Evolutionary conservation across 2,329 filamentous ascomycete genomes (phyloP).

Genomic region (Truncatella angustata): DNA sequence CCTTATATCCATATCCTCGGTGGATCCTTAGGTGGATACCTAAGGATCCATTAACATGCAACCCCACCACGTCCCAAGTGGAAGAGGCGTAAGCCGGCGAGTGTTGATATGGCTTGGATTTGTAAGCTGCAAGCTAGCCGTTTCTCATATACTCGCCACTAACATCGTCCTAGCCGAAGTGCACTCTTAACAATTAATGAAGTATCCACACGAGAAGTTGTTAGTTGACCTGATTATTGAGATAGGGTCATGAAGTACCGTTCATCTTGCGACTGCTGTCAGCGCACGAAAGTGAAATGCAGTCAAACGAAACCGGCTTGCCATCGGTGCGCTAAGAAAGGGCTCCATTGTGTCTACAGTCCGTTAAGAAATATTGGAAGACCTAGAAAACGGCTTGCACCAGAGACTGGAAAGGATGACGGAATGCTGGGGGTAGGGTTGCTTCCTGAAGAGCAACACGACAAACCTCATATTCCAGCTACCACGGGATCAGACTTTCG

Average conservation of each 20-base stretch:
- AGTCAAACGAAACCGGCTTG: neutral
- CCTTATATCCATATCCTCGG: too few species aligned
- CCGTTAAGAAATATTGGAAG: neutral
- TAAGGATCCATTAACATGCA: too few species aligned
- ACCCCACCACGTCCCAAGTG: too few species aligned
- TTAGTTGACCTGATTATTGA: too few species aligned
- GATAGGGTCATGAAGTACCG: neutral
- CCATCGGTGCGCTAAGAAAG: neutral
- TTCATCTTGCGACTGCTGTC: neutral
- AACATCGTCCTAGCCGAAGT: too few species aligned
- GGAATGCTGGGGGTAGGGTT: neutral
- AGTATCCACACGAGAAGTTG: too few species aligned
- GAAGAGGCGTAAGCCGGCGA: too few species aligned
- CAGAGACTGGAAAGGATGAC: neutral
- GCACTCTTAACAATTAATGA: too few species aligned
- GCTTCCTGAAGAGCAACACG: neutral
- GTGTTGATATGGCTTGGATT: too few species aligned
- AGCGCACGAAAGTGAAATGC: neutral
- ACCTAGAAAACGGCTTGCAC: neutral
- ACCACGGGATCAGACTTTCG: neutral
- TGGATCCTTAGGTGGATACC: too few species aligned
- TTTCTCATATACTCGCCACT: too few species aligned
- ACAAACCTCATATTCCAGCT: neutral
- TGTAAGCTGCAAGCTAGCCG: too few species aligned
- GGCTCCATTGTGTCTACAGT: neutral